These are phyloP conservation scores for Picochlorum sp. DNA, from an alignment of 139 green algal species.

Conservation along the genomic window DNA sequence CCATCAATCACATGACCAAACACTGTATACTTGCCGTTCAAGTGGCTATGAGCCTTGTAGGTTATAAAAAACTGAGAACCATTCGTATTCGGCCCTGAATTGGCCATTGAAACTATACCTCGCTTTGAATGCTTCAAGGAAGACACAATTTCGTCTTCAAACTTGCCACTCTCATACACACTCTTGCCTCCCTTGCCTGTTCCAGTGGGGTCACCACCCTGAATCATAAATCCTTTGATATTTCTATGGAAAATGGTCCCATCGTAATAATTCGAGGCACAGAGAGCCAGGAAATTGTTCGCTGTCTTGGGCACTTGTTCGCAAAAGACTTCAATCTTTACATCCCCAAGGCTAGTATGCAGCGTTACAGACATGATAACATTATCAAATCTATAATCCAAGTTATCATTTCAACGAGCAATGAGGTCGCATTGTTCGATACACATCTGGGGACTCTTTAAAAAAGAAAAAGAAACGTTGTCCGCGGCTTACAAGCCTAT, in stretches of 20 bases:
- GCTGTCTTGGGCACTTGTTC: slow-evolving; percentile 61
- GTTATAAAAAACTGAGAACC: slow-evolving; percentile 90
- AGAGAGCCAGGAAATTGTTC: slow-evolving; percentile 94
- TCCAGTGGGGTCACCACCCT: slow-evolving; percentile 82
- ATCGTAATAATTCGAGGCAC: slow-evolving; percentile 84
- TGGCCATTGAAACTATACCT: slow-evolving; percentile 95
- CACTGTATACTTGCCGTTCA: slow-evolving; percentile 88
- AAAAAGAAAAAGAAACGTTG: too few relatives aligned
- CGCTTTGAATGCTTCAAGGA: slow-evolving; percentile 78
- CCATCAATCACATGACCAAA: slow-evolving; percentile 93
- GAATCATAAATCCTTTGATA: slow-evolving; percentile 92
- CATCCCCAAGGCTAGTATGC: slow-evolving; percentile 89
- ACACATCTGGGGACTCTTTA: too few relatives aligned
- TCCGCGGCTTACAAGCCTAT: too few relatives aligned
- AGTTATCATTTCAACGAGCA: not conserved
- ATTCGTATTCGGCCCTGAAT: slow-evolving; percentile 91
- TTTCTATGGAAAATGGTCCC: slow-evolving; percentile 88
- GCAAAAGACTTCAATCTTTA: slow-evolving; percentile 95
- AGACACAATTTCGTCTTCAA: slow-evolving; percentile 86
- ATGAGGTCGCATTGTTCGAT: not conserved
- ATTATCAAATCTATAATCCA: not conserved
- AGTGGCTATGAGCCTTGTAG: slow-evolving; percentile 84
- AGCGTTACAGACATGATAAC: slow-evolving; percentile 81
- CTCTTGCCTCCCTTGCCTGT: slow-evolving; percentile 87
- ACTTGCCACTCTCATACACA: slow-evolving; percentile 87